Conservation (phyloP, 352 stramenopile species). For the Globisporangium heterothallicum region DNA sequence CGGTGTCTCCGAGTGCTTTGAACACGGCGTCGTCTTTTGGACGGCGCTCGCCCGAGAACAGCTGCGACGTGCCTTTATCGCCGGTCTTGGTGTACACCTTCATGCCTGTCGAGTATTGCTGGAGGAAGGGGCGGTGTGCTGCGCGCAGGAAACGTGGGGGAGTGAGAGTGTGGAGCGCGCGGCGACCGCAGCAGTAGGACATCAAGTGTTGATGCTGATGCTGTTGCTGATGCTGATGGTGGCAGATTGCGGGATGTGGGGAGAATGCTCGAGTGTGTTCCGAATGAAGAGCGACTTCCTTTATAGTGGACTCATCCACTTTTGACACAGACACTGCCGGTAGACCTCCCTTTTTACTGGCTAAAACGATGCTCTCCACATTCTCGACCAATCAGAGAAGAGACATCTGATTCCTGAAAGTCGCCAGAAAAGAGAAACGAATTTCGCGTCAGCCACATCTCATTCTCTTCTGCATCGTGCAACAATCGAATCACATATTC, state of each 20-base stretch:
- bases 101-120: conserved; percentile 28
- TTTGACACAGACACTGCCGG: no score
- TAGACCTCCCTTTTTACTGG: neutral
- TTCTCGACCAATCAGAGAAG: conserved; percentile 1
- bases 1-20: conserved; percentile 86
- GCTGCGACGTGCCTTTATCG: conserved; percentile 89
- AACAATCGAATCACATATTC: neutral
- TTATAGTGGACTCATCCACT: no score
- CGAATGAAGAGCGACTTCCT: no score
- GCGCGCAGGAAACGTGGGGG: neutral
- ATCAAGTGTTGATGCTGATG: no score
- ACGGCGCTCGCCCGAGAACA: conserved; percentile 87
- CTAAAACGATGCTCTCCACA: neutral
- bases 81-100: conserved; percentile 92
- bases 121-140: neutral
- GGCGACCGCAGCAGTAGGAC: no score
- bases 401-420: neutral
- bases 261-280: no score
- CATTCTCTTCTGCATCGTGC: no score
- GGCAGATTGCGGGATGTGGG: no score
- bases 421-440: no score
- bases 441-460: no score
- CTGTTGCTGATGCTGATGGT: no score
- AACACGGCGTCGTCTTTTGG: conserved; percentile 86
- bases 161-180: neutral